Percentiles rank a stretch among this genome's conserved stretches.
Conservation (phyloP, 805 yeast species). For the Candida xyloterini region DNA sequence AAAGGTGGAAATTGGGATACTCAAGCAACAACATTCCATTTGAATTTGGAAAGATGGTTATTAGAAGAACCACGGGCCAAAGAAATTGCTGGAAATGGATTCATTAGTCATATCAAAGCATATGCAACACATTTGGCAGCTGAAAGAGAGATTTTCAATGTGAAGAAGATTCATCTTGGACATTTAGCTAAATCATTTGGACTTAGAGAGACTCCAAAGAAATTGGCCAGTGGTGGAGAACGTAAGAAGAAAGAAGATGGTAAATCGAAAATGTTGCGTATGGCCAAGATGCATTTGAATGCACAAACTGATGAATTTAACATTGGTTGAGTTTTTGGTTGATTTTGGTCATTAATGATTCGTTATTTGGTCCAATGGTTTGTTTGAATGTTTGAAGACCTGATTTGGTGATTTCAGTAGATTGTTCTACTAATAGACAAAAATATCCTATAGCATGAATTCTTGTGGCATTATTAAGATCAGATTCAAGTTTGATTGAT, state of each 20-base stretch:
- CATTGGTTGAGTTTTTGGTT: conserved; percentile 17
- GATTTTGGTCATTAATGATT: conserved; percentile 12
- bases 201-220: conserved; percentile 89
- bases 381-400: conserved; percentile 16
- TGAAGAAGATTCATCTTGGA: conserved; percentile 83
- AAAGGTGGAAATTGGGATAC: conserved; percentile 69
- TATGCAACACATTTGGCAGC: conserved; percentile 88
- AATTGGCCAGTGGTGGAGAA: conserved; percentile 48
- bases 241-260: conserved; percentile 61
- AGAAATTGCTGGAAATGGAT: conserved; percentile 73
- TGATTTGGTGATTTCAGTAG: conserved; percentile 1
- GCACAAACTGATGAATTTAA: conserved; percentile 74
- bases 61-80: conserved; percentile 62
- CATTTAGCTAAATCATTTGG: conserved; percentile 96
- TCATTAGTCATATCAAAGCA: conserved; percentile 87
- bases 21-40: conserved; percentile 95
- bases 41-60: conserved; percentile 84
- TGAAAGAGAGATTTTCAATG: conserved; percentile 79
- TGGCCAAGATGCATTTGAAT: conserved; percentile 68
- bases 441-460: conserved; percentile 28
- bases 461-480: conserved; percentile 8
- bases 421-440: conserved; percentile 20
- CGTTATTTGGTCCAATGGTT: conserved; percentile 8
- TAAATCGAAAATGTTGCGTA: conserved; percentile 66
- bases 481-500: conserved; percentile 7